Evolutionary conservation across 306 rosid genomes (phyloP), one percentile per base, ranked within the genome.

Genomic region (Cotoneaster glaucophyllus): DNA sequence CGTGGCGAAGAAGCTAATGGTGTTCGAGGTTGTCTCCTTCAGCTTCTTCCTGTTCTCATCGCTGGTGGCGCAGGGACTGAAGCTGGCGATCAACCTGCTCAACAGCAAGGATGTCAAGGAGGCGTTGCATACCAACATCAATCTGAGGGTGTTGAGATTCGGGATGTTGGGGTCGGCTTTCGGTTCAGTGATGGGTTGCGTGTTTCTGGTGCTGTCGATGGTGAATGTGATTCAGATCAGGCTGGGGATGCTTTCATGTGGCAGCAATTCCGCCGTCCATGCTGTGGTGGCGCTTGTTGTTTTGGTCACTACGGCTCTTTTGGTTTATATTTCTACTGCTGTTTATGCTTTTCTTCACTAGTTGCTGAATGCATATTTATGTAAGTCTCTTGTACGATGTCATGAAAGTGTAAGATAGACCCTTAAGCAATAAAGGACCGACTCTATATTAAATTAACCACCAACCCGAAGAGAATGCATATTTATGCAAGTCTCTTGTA

Each of bases 41-140:
- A 95, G 96, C 85, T 95, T 92, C 87, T 92, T 92, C 79, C 90
- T 95, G 3, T 95, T 88, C 76, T 95, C 97, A 0, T 95, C 97
- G 0, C 65, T 94, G 10, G 88, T 94, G 3, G 97, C 98, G 0
- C 96, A 94, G 77, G 98, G 98, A 0, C 78, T 92, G 11, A 94
- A 94, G 86, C 96, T 94, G 6, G 98, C 98, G 1, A 80, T 94
- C 41, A 94, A 90, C 75, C 48, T 94, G 45, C 78, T 92, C 26
- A 94, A 94, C 77, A 90, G 96, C 58, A 91, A 88, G 48, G 92
- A 90, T 4, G 93, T 80, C 0, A 88, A 92, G 9, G 98, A 94
- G 12, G 92, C 86, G 0, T 88, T 90, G 80, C 77, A 88, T 69
- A 90, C 97, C 3, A 96, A 90, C 78, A 92, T 94, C 62, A 92